These are phyloP conservation scores for Epichloe bromicola DNA, from an alignment of 2,329 filamentous ascomycete species.

Conservation along the genomic window DNA sequence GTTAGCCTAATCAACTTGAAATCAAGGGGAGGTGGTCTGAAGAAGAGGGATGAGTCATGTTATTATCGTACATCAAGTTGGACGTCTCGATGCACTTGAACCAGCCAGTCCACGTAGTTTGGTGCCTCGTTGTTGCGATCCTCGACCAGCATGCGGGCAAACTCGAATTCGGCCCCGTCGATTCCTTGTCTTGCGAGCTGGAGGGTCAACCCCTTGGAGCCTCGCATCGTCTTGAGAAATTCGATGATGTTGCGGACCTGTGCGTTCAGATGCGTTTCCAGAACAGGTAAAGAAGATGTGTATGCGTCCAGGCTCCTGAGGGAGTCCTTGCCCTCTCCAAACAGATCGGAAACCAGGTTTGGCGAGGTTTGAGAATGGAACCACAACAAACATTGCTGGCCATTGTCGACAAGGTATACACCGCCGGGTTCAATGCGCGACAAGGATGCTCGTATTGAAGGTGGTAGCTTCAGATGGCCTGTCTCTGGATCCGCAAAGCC, in stretches of 20 bases:
- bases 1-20: neutral
- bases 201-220: slow-evolving; percentile 76
- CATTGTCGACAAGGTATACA: slow-evolving; percentile 90
- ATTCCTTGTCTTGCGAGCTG: slow-evolving; percentile 86
- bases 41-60: neutral
- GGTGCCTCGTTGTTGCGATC: slow-evolving; percentile 96
- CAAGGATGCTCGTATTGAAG: slow-evolving; percentile 70
- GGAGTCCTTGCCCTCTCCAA: slow-evolving; percentile 57
- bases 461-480: slow-evolving; percentile 75
- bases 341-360: slow-evolving; percentile 80
- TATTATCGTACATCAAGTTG: slow-evolving; percentile 60
- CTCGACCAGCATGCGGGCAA: slow-evolving; percentile 80
- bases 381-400: slow-evolving; percentile 85
- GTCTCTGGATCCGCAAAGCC: slow-evolving; percentile 83
- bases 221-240: slow-evolving; percentile 67
- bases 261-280: slow-evolving; percentile 86
- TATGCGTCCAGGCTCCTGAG: slow-evolving; percentile 74
- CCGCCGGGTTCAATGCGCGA: slow-evolving; percentile 82
- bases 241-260: slow-evolving; percentile 90
- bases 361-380: slow-evolving; percentile 85
- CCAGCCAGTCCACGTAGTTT: slow-evolving; percentile 97
- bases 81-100: slow-evolving; percentile 85
- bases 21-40: neutral
- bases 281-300: slow-evolving; percentile 62
- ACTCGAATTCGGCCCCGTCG: slow-evolving; percentile 93